A percentile compares a stretch with the other conserved stretches of the same genome.
phyloP scores from a whole-genome alignment of 768 basidiomycete species.

The Kwoniella sp. region DNA sequence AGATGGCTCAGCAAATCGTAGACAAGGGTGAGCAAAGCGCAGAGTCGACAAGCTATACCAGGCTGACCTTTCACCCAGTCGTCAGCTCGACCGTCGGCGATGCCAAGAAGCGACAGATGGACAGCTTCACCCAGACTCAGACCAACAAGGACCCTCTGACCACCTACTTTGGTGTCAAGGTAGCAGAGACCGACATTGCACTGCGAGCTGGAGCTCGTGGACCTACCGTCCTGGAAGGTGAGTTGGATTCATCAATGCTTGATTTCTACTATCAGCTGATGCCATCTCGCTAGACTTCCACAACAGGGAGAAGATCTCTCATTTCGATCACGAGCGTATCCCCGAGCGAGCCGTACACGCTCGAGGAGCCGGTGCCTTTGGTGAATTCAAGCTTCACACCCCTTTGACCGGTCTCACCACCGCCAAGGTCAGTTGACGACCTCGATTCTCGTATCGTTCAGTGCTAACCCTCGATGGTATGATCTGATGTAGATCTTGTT shows the following conservation, averaged over 20 bases:
- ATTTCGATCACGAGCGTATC: conserved; percentile 84
- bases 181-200: conserved; percentile 48
- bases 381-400: conserved; percentile 72
- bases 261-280: background rate
- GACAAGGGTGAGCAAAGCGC: conserved; percentile 7
- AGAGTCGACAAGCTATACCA: background rate
- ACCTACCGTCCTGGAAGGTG: conserved; percentile 61
- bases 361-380: conserved; percentile 60
- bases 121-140: conserved; percentile 27
- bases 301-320: conserved; percentile 66
- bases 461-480: too few species aligned
- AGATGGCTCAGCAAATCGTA: conserved; percentile 14
- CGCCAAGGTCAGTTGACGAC: conserved; percentile 53
- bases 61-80: conserved; percentile 14
- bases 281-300: conserved; percentile 54
- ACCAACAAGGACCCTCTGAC: conserved; percentile 33
- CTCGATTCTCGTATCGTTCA: too few species aligned
- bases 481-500: conserved; percentile 55
- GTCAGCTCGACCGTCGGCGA: conserved; percentile 44
- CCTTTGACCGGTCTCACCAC: conserved; percentile 66
- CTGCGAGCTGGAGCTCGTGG: conserved; percentile 55
- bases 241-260: background rate
- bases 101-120: conserved; percentile 47
- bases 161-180: conserved; percentile 48
- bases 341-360: conserved; percentile 65